These are phyloP conservation scores for Saccharum hybrid DNA, from an alignment of 202 grass and related monocot species.

Conservation along the genomic window DNA sequence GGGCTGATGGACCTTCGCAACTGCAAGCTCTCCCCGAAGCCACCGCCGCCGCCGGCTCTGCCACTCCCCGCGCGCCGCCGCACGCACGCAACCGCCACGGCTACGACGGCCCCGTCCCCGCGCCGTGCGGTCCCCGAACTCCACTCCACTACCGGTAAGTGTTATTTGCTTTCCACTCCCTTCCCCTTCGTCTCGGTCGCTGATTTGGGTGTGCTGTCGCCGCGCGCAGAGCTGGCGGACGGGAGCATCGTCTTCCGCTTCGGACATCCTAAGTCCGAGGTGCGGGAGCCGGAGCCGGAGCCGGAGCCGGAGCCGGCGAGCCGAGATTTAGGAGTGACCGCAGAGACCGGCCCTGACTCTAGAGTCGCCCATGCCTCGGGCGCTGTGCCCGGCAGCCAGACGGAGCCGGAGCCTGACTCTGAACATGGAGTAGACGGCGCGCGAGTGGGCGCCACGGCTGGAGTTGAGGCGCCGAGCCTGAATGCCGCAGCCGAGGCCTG, in stretches of 20 bases:
- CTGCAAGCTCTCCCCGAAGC: constrained; percentile 48
- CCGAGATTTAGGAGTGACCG: background rate
- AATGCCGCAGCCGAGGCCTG: background rate
- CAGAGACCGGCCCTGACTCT: background rate
- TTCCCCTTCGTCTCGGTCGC: background rate
- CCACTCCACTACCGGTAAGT: constrained; percentile 42
- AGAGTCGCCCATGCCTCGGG: too few species aligned
- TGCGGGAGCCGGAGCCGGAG: too few species aligned
- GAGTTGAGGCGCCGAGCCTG: constrained; percentile 21
- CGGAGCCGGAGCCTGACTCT: background rate
- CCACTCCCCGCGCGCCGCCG: constrained; percentile 31
- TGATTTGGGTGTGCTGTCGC: constrained; percentile 37
- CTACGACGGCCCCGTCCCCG: constrained; percentile 16
- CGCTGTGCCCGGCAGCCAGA: too few species aligned
- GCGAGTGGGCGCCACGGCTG: background rate
- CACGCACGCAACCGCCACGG: constrained; percentile 26
- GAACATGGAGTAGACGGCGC: constrained; percentile 16
- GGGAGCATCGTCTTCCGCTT: constrained; percentile 86
- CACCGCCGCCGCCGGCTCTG: constrained; percentile 7
- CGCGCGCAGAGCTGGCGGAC: constrained; percentile 55
- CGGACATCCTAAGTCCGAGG: constrained; percentile 38
- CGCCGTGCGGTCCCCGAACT: constrained; percentile 33
- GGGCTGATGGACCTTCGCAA: constrained; percentile 35
- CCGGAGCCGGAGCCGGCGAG: background rate
- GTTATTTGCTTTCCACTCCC: background rate